These are phyloP conservation scores for Aspergillus tamarii DNA, from an alignment of 2,329 filamentous ascomycete genomes.

Conservation along the genomic window DNA sequence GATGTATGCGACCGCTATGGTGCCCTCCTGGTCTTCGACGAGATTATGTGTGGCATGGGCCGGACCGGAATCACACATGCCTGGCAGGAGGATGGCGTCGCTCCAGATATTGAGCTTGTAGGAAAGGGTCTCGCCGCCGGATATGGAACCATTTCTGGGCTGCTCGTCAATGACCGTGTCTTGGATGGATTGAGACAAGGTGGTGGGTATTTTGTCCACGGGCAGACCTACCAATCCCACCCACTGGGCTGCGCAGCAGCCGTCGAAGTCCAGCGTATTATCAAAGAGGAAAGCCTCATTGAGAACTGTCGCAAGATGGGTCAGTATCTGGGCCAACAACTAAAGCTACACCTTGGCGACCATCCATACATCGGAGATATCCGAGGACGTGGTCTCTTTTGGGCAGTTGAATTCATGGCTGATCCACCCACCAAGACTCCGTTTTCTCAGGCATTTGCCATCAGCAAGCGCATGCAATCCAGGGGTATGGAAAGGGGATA, in stretches of 20 bases:
- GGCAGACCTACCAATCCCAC: slow-evolving; percentile 62
- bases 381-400: slow-evolving; percentile 58
- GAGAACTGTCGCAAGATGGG: slow-evolving; percentile 34
- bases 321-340: slow-evolving; percentile 12
- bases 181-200: slow-evolving; percentile 41
- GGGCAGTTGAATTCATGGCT: slow-evolving; percentile 43
- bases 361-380: slow-evolving; percentile 53
- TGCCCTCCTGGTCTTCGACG: slow-evolving; percentile 72
- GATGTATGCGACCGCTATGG: slow-evolving; percentile 69
- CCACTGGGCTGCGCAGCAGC: slow-evolving; percentile 58
- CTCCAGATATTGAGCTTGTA: slow-evolving; percentile 59
- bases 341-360: slow-evolving; percentile 30
- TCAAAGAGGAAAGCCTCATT: slow-evolving; percentile 58
- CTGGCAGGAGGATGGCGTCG: slow-evolving; percentile 56
- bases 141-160: slow-evolving; percentile 48
- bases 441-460: not conserved
- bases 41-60: slow-evolving; percentile 64
- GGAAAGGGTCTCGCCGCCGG: slow-evolving; percentile 58
- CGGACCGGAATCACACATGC: slow-evolving; percentile 49
- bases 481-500: slow-evolving; percentile 13
- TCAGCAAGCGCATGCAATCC: slow-evolving; percentile 7
- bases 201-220: slow-evolving; percentile 52
- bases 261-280: slow-evolving; percentile 61
- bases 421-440: slow-evolving; percentile 17
- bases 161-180: slow-evolving; percentile 54